These are phyloP conservation scores for Talaromyces liani DNA, from an alignment of 495 filamentous ascomycete genomes.

Conservation along the genomic window DNA sequence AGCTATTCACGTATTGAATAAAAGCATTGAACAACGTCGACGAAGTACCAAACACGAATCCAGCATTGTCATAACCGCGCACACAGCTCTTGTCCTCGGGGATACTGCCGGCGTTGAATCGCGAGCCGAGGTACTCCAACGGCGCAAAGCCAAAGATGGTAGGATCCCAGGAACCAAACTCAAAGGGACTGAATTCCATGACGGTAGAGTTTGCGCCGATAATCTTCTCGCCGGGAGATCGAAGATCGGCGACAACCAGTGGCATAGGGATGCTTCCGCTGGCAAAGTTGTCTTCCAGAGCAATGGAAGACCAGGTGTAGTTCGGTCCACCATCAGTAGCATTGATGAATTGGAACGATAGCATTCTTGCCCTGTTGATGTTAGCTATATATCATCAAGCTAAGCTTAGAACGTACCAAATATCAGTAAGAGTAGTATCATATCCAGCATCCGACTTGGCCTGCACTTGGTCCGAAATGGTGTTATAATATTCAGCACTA, in stretches of 20 bases:
- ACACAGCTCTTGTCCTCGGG: slow-evolving; percentile 53
- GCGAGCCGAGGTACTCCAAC: slow-evolving; percentile 65
- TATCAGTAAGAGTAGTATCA: slow-evolving; percentile 73
- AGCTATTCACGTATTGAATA: slow-evolving; percentile 47
- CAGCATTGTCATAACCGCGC: slow-evolving; percentile 76
- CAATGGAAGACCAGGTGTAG: slow-evolving; percentile 84
- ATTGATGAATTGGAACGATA: slow-evolving; percentile 79
- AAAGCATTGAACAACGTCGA: slow-evolving; percentile 78
- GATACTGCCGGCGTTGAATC: slow-evolving; percentile 60
- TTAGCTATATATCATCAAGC: neutral
- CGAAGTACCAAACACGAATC: slow-evolving; percentile 83
- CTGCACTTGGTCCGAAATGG: slow-evolving; percentile 52
- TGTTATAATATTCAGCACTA: slow-evolving; percentile 55
- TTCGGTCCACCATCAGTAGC: slow-evolving; percentile 62
- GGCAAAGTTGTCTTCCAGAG: slow-evolving; percentile 55
- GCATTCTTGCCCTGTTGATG: slow-evolving; percentile 42
- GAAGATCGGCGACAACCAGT: slow-evolving; percentile 66
- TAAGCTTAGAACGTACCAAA: slow-evolving; percentile 39
- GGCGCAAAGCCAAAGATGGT: slow-evolving; percentile 74
- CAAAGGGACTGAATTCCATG: slow-evolving; percentile 78
- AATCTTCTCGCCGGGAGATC: slow-evolving; percentile 55
- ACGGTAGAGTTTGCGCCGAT: slow-evolving; percentile 71
- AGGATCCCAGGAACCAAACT: slow-evolving; percentile 78
- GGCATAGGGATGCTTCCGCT: slow-evolving; percentile 67
- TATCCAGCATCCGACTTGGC: slow-evolving; percentile 64